Evolutionary conservation across 352 stramenopile genomes (phyloP).

Genomic region (Phytophthora hibernalis): DNA sequence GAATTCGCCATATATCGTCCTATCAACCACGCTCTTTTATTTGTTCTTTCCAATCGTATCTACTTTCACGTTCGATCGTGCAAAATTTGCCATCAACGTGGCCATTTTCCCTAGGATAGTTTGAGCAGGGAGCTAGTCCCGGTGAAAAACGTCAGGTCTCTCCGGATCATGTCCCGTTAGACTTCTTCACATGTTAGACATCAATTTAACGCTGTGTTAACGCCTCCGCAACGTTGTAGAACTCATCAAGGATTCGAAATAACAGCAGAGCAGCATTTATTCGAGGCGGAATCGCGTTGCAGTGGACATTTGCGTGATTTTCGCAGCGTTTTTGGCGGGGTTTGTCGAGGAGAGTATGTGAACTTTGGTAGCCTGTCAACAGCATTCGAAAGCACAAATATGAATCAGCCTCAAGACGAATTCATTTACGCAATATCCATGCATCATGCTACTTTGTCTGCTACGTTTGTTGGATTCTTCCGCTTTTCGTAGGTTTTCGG

Average conservation of each 20-base stretch:
- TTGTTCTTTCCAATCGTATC: no score
- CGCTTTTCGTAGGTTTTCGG: no score
- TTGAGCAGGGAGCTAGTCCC: neutral
- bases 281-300: conserved; percentile 1
- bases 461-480: no score
- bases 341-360: conserved; percentile 32
- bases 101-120: conserved; percentile 10
- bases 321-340: neutral
- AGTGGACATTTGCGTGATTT: conserved; percentile 12
- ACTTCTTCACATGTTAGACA: conserved; percentile 31
- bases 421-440: conserved; percentile 43
- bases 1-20: no score
- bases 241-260: neutral
- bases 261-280: conserved; percentile 3
- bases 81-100: conserved; percentile 27
- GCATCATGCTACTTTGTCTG: conserved; percentile 47
- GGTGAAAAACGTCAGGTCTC: conserved; percentile 20
- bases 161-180: conserved; percentile 31
- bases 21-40: no score
- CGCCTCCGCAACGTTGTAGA: conserved; percentile 7
- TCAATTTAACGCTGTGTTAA: conserved; percentile 18
- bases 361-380: conserved; percentile 18
- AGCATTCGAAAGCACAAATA: conserved; percentile 29
- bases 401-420: conserved; percentile 24
- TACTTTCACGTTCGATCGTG: conserved; percentile 32